Base-by-base conservation (phyloP, 1,139 yeast genomes). In the Suhomyces panamericanus region DNA sequence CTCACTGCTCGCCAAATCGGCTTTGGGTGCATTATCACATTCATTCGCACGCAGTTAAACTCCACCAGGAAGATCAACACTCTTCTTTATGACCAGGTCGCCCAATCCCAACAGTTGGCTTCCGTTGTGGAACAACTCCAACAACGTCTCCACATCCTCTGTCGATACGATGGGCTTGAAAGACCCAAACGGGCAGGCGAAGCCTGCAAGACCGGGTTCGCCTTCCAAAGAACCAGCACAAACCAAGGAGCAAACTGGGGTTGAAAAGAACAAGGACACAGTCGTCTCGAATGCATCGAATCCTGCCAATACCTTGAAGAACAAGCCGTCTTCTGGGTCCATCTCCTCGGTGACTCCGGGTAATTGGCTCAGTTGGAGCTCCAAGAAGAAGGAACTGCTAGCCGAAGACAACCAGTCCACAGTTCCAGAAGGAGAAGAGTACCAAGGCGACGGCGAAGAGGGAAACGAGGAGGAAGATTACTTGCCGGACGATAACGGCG, bases 401-500 rank as follows among this genome's bases (percentile, higher is more conserved):
- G 31, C 40, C 13, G 47, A 44, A 20, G 41, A 42, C 13, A 39
- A 39, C 20, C 45, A 42, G 8, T 28, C 32, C 15, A 41, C 15
- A 50, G 32, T 15, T 4, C 28, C 12, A n/a, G 39, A 36, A 9
- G 17, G 17, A 13, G 39, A 36, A 6, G 38, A 34, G 13, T 12
- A 24, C 13, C n/a, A 28, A 17, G 12, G 11, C 27, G 24, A 3
- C 1, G 10, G 49, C 17, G 57, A 49, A 13, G 49, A 32, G 11
- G 42, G 37, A 20, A 44, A 39, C 28, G 28, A 35, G 6, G 56
- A 50, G 8, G 47, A 42, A 9, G 53, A 49, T 8, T 35, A 35
- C 32, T 27, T 35, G 12, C 57, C 62, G 8, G 66, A 63, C 34
- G 63, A 61, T 44, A 56, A 58, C 35, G 63, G 62, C 10, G 73